phyloP scores from a whole-genome alignment of 2,329 filamentous ascomycete genomes.

The Bimuria novae-zelandiae region DNA sequence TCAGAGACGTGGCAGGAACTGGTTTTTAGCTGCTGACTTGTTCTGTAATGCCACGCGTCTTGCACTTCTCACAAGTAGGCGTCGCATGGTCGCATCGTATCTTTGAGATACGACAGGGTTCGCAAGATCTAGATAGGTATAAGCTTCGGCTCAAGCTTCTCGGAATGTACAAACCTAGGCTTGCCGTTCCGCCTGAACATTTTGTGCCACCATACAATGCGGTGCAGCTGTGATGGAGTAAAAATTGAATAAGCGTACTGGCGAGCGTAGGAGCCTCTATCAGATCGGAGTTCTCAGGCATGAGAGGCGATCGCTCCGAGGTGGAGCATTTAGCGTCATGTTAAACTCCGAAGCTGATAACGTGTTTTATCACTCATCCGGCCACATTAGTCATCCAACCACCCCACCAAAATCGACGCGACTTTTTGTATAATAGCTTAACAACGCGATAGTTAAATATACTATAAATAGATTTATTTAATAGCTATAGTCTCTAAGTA shows the following conservation, averaged over 20 bases:
- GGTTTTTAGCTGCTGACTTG: constrained; percentile 28
- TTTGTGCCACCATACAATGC: constrained; percentile 1
- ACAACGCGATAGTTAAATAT: too few relatives aligned
- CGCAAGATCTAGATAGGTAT: constrained; percentile 35
- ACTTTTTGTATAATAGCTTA: too few relatives aligned
- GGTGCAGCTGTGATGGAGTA: background rate
- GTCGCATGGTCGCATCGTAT: constrained; percentile 42
- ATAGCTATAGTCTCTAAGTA: too few relatives aligned
- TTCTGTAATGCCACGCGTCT: constrained; percentile 36
- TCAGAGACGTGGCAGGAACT: too few relatives aligned
- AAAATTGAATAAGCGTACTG: background rate
- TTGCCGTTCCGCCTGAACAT: constrained; percentile 46
- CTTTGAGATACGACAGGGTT: constrained; percentile 44
- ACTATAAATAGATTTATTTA: too few relatives aligned
- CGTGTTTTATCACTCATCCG: too few relatives aligned
- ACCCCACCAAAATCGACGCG: too few relatives aligned
- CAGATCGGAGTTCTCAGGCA: constrained; percentile 9
- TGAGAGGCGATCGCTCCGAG: constrained; percentile 6
- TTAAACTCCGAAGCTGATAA: constrained; percentile 14
- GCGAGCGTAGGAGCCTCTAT: constrained; percentile 2
- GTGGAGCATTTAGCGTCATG: constrained; percentile 1
- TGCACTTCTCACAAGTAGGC: constrained; percentile 42
- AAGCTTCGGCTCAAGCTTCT: constrained; percentile 13
- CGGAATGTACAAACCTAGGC: constrained; percentile 30
- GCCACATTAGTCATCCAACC: too few relatives aligned